Base-by-base conservation (phyloP, 176 grass and related monocot species). In the Oryza rufipogon region DNA sequence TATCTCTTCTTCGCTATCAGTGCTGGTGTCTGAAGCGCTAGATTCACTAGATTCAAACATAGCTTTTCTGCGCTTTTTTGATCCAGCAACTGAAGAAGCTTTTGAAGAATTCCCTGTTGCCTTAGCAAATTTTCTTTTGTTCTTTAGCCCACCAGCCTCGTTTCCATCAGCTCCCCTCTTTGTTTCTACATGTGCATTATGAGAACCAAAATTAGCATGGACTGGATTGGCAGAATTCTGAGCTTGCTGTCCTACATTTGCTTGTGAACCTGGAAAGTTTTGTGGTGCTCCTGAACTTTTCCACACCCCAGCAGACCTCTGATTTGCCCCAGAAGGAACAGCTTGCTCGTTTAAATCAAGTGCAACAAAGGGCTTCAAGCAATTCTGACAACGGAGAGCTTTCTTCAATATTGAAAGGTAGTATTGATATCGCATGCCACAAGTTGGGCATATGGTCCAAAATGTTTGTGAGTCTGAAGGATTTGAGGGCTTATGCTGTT, bases 361-460 rank as follows among this genome's bases (percentile, higher is more conserved):
- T 70, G 92, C 95, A 15, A 95, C 75, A 79, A 95, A 97, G 85
- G 95, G 79, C 64, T 95, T 91, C 81, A 93, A 83, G 75, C 95
- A 97, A 78, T 73, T 95, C 71, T 95, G 95, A 91, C 95, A 97
- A 34, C 87, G 85, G 47, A 97, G 81, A 79, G 92, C 82, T 83
- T 85, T 97, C 78, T 91, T 93, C 79, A 92, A 90, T 25, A 95
- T 84, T n/a, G 82, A 66, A 44, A 74, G 83, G 77, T 88, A 93
- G 68, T 97, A 94, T 79, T 97, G 95, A 77, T 97, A 97, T 79
- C 90, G 88, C 92, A 95, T 93, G 44, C 92, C 84, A 84, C 95
- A 97, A 70, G 64, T 38, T 68, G 84, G 84, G 67, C 95, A 97
- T 6, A 91, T 90, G 30, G 95, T 97, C 95, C 95, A 97, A 84